phyloP scores from a whole-genome alignment of 139 green algal species.

The Yamagishiella unicocca region DNA sequence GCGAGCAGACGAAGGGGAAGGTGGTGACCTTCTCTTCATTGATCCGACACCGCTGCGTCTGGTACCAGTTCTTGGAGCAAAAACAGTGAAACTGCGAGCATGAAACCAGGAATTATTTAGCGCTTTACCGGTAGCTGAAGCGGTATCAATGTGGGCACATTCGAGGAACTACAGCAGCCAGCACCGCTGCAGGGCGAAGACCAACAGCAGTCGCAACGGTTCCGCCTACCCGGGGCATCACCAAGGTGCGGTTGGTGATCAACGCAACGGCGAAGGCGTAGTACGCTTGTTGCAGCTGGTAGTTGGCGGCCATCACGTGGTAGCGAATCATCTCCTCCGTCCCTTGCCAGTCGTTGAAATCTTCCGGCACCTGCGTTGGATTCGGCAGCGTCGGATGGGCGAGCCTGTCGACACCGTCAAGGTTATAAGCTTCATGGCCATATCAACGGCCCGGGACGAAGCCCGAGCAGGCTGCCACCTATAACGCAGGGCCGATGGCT shows the following conservation, averaged over 20 bases:
- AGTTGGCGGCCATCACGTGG: conserved; percentile 47
- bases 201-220: no score
- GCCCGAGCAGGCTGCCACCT: no score
- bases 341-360: conserved; percentile 26
- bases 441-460: no score
- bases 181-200: no score
- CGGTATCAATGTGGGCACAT: no score
- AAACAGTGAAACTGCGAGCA: conserved; percentile 57
- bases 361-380: conserved; percentile 38
- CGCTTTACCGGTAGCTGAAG: no score
- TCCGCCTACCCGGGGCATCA: conserved; percentile 55
- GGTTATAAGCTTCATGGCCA: no score
- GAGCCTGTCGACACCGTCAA: no score
- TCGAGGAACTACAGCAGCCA: no score
- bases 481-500: no score
- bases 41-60: conserved; percentile 54
- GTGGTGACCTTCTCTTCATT: conserved; percentile 30
- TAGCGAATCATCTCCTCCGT: conserved; percentile 62
- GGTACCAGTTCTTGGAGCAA: conserved; percentile 61
- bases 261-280: conserved; percentile 48
- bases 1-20: conserved; percentile 51
- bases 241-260: conserved; percentile 37
- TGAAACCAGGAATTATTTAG: no score
- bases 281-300: conserved; percentile 60
- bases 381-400: no score